Base-by-base conservation (phyloP, 495 filamentous ascomycete genomes). In the Daldinia vernicosa region DNA sequence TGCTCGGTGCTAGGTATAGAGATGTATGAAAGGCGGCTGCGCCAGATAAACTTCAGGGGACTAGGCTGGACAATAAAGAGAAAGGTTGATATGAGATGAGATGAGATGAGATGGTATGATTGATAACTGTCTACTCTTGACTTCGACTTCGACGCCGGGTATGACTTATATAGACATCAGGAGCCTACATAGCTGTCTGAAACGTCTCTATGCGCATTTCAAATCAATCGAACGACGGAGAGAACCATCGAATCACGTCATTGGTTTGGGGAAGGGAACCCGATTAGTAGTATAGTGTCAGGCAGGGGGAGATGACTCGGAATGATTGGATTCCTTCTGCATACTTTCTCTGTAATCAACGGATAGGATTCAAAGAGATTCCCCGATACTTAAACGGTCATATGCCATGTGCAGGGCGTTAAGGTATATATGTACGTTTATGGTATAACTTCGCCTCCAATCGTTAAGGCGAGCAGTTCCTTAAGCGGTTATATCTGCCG, bases 151-250 rank as follows among this genome's bases (percentile, higher is more conserved):
- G 68, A 70, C 24, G 50, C 28, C 55, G 6, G 30, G 56, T 43
- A 45, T 59, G 30, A 63, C 32, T 66, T 71, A 71, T 71, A 71
- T 71, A 71, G 47, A 39, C n/a, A 56, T 39, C 22, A 47, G 39
- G 17, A 52, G n/a, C 43, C n/a, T 55, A n/a, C n/a, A n/a, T n/a
- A 54, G 26, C n/a, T 50, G 30, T 66, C 12, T 22, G 11, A 47
- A 37, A 33, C 12, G 11, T 27, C 24, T 28, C 43, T 33, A 14
- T 28, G 33, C 17, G 61, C 54, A 65, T 65, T 65, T 65, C 62
- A 65, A 65, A 65, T 22, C 62, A 65, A 63, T 11, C 61, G 45
- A 53, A 30, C 35, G 32, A 27, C 35, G 8, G 52, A 28, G 27
- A 37, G 40, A 35, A 14, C 28, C 62, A 35, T 40, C 39, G 26